Evolutionary conservation across 805 yeast species (phyloP).

Genomic region (Starmera quercuum): DNA sequence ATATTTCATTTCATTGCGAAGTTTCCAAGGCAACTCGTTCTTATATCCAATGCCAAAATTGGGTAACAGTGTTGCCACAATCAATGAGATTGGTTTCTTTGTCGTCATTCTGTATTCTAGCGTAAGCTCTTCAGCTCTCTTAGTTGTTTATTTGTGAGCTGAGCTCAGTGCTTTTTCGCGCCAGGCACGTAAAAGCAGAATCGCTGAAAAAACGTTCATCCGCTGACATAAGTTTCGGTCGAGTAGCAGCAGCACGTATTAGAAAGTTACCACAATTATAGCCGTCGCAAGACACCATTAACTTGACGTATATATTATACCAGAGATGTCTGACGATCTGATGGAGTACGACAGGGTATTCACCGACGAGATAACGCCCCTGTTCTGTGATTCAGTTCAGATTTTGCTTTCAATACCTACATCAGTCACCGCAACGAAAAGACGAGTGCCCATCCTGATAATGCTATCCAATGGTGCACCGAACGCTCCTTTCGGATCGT

Average conservation of each 20-base stretch:
- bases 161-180: too few relatives aligned
- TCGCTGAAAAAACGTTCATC: too few relatives aligned
- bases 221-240: too few relatives aligned
- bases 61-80: slow-evolving; percentile 85
- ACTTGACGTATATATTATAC: too few relatives aligned
- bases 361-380: background rate
- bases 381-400: slow-evolving; percentile 6
- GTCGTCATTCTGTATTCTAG: background rate
- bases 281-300: too few relatives aligned
- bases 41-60: slow-evolving; percentile 76
- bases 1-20: slow-evolving; percentile 77
- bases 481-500: slow-evolving; percentile 29
- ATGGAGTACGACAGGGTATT: background rate
- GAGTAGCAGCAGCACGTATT: too few relatives aligned
- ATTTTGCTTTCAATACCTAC: slow-evolving; percentile 6
- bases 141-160: too few relatives aligned
- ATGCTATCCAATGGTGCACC: slow-evolving; percentile 27
- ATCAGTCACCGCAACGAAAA: background rate
- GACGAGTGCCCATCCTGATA: slow-evolving; percentile 27
- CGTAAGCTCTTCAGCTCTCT: too few relatives aligned
- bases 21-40: slow-evolving; percentile 83
- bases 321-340: too few relatives aligned
- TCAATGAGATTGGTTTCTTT: slow-evolving; percentile 41
- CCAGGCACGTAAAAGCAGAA: too few relatives aligned
- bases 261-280: too few relatives aligned